Evolutionary conservation across 2,329 filamentous ascomycete genomes (phyloP).

Genomic region (Claviceps sp.): DNA sequence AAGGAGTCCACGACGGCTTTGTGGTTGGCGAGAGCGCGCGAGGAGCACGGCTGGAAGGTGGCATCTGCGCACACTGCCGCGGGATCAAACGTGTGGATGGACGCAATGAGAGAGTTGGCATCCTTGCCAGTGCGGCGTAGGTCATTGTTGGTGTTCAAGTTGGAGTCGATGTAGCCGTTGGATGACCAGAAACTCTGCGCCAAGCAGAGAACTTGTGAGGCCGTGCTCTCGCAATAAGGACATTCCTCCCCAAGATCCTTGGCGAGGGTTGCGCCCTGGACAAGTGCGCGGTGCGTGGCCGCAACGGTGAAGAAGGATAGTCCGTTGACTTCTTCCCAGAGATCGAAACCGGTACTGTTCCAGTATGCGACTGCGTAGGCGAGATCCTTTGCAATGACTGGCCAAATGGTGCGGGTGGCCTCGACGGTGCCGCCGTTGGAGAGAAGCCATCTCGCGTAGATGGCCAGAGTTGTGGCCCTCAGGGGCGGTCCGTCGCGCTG

Average conservation of each 20-base stretch:
- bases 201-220: constrained; percentile 61
- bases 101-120: constrained; percentile 53
- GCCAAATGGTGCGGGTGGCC: constrained; percentile 50
- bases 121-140: constrained; percentile 56
- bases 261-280: constrained; percentile 56
- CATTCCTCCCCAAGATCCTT: constrained; percentile 47
- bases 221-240: constrained; percentile 46
- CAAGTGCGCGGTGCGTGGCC: constrained; percentile 53
- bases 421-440: constrained; percentile 48
- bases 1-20: constrained; percentile 66
- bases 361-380: constrained; percentile 63
- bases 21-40: constrained; percentile 58
- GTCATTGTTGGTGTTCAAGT: constrained; percentile 42
- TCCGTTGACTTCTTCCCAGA: constrained; percentile 72
- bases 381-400: constrained; percentile 63
- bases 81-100: constrained; percentile 59
- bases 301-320: constrained; percentile 69
- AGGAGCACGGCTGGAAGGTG: constrained; percentile 69
- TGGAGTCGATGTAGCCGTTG: constrained; percentile 48
- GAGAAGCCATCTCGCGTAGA: constrained; percentile 60
- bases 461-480: constrained; percentile 58
- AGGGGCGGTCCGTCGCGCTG: constrained; percentile 70
- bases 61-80: constrained; percentile 49
- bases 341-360: constrained; percentile 53
- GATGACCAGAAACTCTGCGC: constrained; percentile 58